A percentile compares a stretch with the other conserved stretches of the same genome.
phyloP scores from a whole-genome alignment of 768 basidiomycete species.

The Favolaschia claudopus region DNA sequence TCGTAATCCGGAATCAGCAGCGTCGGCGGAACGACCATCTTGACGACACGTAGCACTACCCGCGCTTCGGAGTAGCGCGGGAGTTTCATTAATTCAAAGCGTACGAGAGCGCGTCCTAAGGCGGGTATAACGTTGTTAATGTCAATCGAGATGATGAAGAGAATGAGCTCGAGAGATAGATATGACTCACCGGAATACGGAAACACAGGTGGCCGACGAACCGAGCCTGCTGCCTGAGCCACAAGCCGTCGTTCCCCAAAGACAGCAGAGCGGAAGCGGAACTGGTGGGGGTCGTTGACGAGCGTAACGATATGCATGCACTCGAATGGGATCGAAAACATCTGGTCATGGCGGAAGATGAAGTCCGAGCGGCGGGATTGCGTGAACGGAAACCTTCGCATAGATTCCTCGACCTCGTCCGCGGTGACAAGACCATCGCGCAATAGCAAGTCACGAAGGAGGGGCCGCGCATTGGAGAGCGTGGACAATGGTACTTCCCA shows the following conservation, averaged over 20 bases:
- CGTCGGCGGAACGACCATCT: constrained; percentile 14
- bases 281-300: not conserved
- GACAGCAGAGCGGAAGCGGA: not conserved
- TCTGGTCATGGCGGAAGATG: constrained; percentile 5
- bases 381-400: not conserved
- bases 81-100: constrained; percentile 16
- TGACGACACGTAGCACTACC: constrained; percentile 11
- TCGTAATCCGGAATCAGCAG: constrained; percentile 6
- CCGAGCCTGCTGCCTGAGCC: not conserved
- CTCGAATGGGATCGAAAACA: constrained; percentile 7
- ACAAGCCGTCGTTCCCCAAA: constrained; percentile 17
- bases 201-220: not conserved
- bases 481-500: constrained; percentile 6
- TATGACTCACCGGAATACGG: constrained; percentile 14
- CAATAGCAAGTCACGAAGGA: constrained; percentile 1
- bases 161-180: not conserved
- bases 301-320: not conserved
- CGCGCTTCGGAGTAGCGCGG: constrained; percentile 1
- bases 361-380: not conserved
- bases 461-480: not conserved
- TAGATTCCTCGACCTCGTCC: not conserved
- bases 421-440: constrained; percentile 10
- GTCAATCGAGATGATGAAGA: too few relatives aligned
- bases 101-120: constrained; percentile 18
- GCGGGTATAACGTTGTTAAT: not conserved